Percentiles rank a stretch among this genome's conserved stretches.
Conservation (phyloP, 169 alveolate species). For the Plasmodium gaboni region DNA sequence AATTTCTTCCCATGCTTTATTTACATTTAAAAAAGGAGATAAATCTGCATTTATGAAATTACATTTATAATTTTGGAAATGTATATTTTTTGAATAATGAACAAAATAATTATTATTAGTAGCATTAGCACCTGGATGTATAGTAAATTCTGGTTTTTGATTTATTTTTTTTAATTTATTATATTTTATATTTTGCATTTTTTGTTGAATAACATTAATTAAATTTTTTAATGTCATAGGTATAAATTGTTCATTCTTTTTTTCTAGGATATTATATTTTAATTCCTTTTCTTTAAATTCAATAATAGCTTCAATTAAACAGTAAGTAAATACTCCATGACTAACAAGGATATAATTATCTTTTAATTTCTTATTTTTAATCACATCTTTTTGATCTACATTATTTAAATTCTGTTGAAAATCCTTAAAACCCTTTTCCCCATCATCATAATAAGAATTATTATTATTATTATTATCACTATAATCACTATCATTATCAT, state of each 20-base stretch:
- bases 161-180: constrained; percentile 84
- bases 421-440: not conserved
- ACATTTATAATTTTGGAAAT: constrained; percentile 54
- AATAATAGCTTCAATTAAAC: constrained; percentile 82
- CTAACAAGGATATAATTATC: constrained; percentile 79
- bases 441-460: not conserved
- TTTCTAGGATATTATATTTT: constrained; percentile 80
- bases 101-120: constrained; percentile 83
- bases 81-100: constrained; percentile 80
- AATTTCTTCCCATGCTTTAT: constrained; percentile 86
- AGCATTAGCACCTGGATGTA: constrained; percentile 88
- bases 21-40: constrained; percentile 78
- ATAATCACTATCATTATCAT: constrained; percentile 31
- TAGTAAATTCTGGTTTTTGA: constrained; percentile 86
- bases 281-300: constrained; percentile 83
- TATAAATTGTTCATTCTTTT: not conserved
- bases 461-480: not conserved
- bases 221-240: constrained; percentile 79
- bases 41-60: constrained; percentile 47
- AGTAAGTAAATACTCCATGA: constrained; percentile 91
- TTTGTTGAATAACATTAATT: constrained; percentile 81
- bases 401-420: not conserved
- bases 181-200: constrained; percentile 81
- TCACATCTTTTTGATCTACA: not conserved
- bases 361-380: constrained; percentile 64